Evolutionary conservation across 352 stramenopile genomes (phyloP).

Genomic region (Phytophthora brassicae): DNA sequence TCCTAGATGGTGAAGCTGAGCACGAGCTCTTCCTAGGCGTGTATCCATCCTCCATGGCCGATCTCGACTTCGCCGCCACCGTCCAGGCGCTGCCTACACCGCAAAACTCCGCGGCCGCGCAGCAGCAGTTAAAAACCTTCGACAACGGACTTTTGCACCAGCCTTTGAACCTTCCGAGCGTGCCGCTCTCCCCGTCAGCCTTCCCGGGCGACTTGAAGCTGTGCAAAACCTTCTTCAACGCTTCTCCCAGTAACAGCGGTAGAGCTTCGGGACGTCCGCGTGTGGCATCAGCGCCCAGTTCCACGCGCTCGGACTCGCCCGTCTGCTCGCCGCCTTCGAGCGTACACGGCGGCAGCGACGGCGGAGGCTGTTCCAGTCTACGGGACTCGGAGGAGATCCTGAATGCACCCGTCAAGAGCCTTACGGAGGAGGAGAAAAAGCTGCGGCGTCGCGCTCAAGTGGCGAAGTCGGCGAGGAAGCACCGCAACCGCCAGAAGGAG

Average conservation of each 20-base stretch:
- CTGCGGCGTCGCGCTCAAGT: conserved; percentile 75
- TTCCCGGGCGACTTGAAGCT: conserved; percentile 3
- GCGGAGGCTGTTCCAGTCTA: conserved; percentile 14
- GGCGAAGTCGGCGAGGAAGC: conserved; percentile 80
- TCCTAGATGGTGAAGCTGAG: conserved; percentile 46
- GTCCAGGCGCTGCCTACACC: conserved; percentile 50
- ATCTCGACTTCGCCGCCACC: conserved; percentile 67
- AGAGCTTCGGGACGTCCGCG: too few relatives aligned
- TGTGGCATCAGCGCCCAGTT: conserved; percentile 18
- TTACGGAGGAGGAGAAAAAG: conserved; percentile 88
- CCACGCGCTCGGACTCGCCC: conserved; percentile 37
- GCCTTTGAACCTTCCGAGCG: conserved; percentile 24
- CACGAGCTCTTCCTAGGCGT: conserved; percentile 61
- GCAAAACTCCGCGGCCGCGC: conserved; percentile 3
- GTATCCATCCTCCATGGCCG: conserved; percentile 54
- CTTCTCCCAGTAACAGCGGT: conserved; percentile 16
- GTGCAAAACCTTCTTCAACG: conserved; percentile 24
- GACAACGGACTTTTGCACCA: conserved; percentile 27
- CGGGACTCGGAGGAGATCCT: conserved; percentile 78
- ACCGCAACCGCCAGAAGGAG: conserved; percentile 82
- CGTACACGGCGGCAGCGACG: conserved; percentile 38
- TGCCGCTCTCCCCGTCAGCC: conserved; percentile 19
- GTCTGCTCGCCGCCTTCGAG: conserved; percentile 49
- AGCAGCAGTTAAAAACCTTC: conserved; percentile 25
- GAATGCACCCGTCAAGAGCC: conserved; percentile 75